Base-by-base conservation (phyloP, 768 basidiomycete genomes). In the Lactarius vividus region DNA sequence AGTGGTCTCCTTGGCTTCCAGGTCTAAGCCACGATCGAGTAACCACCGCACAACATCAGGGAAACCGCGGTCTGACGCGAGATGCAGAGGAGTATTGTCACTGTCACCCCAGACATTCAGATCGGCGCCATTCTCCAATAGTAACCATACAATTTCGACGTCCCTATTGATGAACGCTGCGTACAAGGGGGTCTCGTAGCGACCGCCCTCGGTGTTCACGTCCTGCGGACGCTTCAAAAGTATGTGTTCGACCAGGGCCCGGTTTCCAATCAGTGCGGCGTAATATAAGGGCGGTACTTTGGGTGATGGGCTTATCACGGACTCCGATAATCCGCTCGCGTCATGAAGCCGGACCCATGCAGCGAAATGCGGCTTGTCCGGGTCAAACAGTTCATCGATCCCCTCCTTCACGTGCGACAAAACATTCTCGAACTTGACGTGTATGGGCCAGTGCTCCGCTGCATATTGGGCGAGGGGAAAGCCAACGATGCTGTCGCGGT, bases 31-130 rank as follows among this genome's bases (percentile, higher is more conserved):
- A 18, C 4, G 18, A 3, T 0, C 0, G 31, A 31, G 7, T 4
- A 55, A 28, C 26, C 9, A 20, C 29, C 29, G 28, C 7, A 10
- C 15, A 31, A 31, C 16, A 20, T 55, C 54, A 20, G 5, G 18
- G 3, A 16, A 4, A 15, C 53, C 54, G 0, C 0, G 0, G 7
- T 0, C 0, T 2, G 28, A 55, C 4, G 29, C 18, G 9, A 0
- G 1, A 18, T 55, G 54, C 20, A 55, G 20, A 7, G 54, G 54
- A 16, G 54, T 55, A 16, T 0, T 2, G 13, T n/a, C 53, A 0
- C 1, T 0, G 13, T 9, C 0, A 3, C 13, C 33, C 56, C 31
- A 15, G 52, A 16, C 4, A 31, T 57, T 23, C 33, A 37, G 4
- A 23, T 37, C 56, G 1, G 33, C 56, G 10, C 33, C 56, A 4